Conservation (phyloP, 805 yeast species). For the Maudiozyma bulderi region DNA sequence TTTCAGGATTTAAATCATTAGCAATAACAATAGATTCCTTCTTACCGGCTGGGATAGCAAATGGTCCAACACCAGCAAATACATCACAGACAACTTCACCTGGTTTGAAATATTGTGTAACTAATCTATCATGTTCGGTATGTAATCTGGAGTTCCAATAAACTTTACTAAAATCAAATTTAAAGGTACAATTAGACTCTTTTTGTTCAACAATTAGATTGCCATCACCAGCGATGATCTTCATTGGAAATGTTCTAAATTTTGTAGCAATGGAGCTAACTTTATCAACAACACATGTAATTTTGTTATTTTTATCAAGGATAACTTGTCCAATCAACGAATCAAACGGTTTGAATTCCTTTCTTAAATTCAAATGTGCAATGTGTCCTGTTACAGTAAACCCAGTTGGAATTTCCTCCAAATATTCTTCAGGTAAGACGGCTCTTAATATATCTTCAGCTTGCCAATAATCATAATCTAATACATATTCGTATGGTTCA, state of each 20-base stretch:
- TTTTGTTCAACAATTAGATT: slow-evolving; percentile 64
- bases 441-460: slow-evolving; percentile 77
- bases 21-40: slow-evolving; percentile 74
- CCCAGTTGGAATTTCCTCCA: slow-evolving; percentile 77
- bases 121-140: slow-evolving; percentile 83
- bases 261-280: slow-evolving; percentile 77
- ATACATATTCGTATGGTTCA: slow-evolving; percentile 41
- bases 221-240: slow-evolving; percentile 78
- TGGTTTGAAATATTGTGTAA: slow-evolving; percentile 43
- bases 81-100: slow-evolving; percentile 86
- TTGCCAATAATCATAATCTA: slow-evolving; percentile 78
- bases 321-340: slow-evolving; percentile 79
- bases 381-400: slow-evolving; percentile 91
- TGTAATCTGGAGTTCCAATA: slow-evolving; percentile 96
- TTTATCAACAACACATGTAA: slow-evolving; percentile 87
- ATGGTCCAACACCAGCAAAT: slow-evolving; percentile 98
- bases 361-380: slow-evolving; percentile 82
- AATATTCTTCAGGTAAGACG: slow-evolving; percentile 56
- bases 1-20: slow-evolving; percentile 86
- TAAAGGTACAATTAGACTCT: slow-evolving; percentile 79
- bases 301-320: slow-evolving; percentile 67
- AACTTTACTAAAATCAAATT: slow-evolving; percentile 84
- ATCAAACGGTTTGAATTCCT: slow-evolving; percentile 77
- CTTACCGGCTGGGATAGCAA: slow-evolving; percentile 92
- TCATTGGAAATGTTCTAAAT: slow-evolving; percentile 90